phyloP scores from a whole-genome alignment of 768 basidiomycete species.

The Rhizopogon sp. region DNA sequence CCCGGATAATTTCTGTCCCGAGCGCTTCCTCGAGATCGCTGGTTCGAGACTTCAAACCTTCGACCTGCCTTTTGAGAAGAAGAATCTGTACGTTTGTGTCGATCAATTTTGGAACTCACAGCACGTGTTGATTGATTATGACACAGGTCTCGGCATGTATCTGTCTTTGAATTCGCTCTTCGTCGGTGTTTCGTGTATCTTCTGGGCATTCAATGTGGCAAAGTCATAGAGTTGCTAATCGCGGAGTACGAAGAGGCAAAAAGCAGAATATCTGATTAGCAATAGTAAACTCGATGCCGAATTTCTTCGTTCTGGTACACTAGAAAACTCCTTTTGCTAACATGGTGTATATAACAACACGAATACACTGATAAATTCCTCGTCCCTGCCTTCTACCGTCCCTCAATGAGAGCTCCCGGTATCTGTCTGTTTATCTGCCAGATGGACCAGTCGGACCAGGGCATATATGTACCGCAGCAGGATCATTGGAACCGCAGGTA shows the following conservation, averaged over 20 bases:
- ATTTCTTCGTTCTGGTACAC: neutral
- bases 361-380: neutral
- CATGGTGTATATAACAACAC: neutral
- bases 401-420: neutral
- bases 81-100: constrained; percentile 1
- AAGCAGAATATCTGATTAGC: neutral
- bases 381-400: neutral
- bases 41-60: constrained; percentile 2
- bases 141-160: constrained; percentile 8
- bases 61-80: neutral
- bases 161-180: constrained; percentile 14
- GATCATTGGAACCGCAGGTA: constrained; percentile 2
- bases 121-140: neutral
- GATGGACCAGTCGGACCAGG: neutral
- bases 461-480: neutral
- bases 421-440: neutral
- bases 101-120: neutral
- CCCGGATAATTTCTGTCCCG: constrained; percentile 15
- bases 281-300: neutral
- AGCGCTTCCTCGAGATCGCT: constrained; percentile 8
- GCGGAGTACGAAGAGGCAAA: neutral
- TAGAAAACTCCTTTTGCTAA: neutral
- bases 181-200: constrained; percentile 11
- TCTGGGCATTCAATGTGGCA: constrained; percentile 11
- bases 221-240: neutral